phyloP scores from a whole-genome alignment of 371 early-diverging fungal species.

The Mucor lusitanicus region DNA sequence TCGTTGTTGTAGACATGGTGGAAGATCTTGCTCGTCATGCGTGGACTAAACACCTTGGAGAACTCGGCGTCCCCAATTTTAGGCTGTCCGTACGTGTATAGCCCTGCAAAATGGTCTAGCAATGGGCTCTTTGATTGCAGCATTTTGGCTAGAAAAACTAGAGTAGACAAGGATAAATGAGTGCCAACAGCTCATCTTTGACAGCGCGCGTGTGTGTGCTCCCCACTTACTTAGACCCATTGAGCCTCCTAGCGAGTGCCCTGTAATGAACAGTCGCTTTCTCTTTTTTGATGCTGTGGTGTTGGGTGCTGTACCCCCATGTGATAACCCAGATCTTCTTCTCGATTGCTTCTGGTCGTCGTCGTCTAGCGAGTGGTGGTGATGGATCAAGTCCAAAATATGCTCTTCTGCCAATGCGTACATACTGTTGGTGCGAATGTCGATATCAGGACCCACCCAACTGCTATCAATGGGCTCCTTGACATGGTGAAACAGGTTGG shows the following conservation, averaged over 20 bases:
- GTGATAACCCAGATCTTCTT: conserved; percentile 19
- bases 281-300: neutral
- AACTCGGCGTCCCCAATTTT: conserved; percentile 60
- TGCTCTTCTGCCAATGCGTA: conserved; percentile 44
- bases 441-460: conserved; percentile 41
- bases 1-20: conserved; percentile 64
- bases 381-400: conserved; percentile 31
- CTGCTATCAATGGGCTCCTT: conserved; percentile 48
- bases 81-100: conserved; percentile 64
- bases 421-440: conserved; percentile 38
- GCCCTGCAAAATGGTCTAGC: conserved; percentile 54
- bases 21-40: conserved; percentile 56
- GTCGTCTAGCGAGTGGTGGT: neutral
- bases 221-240: conserved; percentile 41
- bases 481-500: conserved; percentile 40
- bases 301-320: neutral
- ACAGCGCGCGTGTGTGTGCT: neutral
- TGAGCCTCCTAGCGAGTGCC: conserved; percentile 51
- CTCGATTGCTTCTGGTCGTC: neutral
- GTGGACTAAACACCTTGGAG: conserved; percentile 48
- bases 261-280: conserved; percentile 47
- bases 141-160: conserved; percentile 63
- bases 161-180: neutral
- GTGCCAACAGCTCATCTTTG: neutral
- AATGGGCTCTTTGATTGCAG: conserved; percentile 56